Base-by-base conservation (phyloP, 2,329 filamentous ascomycete species). In the Trichoderma cornu-damae region DNA sequence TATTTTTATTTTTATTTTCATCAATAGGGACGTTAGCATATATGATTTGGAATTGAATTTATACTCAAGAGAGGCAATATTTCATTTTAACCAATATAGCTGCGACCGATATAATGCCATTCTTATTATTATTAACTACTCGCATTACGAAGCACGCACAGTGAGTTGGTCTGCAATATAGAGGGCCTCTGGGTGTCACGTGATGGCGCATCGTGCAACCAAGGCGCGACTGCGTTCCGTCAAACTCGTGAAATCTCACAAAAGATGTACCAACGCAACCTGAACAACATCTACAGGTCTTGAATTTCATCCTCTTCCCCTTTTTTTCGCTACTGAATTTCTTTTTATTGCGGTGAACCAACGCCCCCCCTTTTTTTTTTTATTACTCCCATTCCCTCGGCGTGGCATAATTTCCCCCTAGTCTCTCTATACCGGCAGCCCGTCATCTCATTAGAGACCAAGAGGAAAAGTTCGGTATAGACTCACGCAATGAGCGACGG, bases 401-500 rank as follows among this genome's bases (percentile, higher is more conserved):
- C 20, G 12, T 18, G 8, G 18, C 7, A 32, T 20, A 9, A 8
- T 16, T 12, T 24, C 3, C 16, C 9, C 4, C n/a, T n/a, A 14
- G 14, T 3, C 24, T 9, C 11, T 12, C 14, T 37, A 6, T 26
- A 3, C 40, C 6, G 12, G n/a, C n/a, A 40, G 9, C 11, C 8
- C 11, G 11, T n/a, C 48, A 38, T 28, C 16, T 51, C 14, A 52
- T 49, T 30, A 28, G n/a, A 26, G n/a, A 34, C 2, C 32, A 20
- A 18, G 11, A 46, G 12, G n/a, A 38, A n/a, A n/a, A n/a, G n/a
- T 8, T 30, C 34, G n/a, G n/a, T n/a, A 37, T 24, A 28, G 26
- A 18, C 38, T 32, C 32, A 37, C 42, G 62, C 38, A 20, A 74
- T 74, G 72, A 64, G 67, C 18, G 64, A 70, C 30, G 72, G 73